Conservation (phyloP, 1,284 basidiomycete species). For the Cryptococcus sp. region DNA sequence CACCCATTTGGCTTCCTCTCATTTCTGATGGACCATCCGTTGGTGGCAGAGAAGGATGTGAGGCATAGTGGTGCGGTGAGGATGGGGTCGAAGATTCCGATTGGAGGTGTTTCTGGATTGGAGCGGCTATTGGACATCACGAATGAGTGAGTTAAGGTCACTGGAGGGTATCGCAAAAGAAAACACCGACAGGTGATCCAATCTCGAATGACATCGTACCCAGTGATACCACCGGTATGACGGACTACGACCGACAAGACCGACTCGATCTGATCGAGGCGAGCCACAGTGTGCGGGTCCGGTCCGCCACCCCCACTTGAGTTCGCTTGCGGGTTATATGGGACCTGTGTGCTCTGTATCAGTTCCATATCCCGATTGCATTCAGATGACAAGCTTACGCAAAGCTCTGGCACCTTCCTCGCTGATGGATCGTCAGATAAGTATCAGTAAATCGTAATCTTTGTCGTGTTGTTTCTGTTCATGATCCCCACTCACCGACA, state of each 20-base stretch:
- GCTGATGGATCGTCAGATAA: conserved; percentile 24
- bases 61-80: conserved; percentile 24
- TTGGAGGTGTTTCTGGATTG: conserved; percentile 34
- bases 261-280: conserved; percentile 47
- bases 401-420: conserved; percentile 53
- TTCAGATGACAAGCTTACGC: conserved; percentile 33
- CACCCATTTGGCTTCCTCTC: not conserved
- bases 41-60: conserved; percentile 4
- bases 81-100: conserved; percentile 34
- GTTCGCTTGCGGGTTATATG: conserved; percentile 47
- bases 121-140: conserved; percentile 17
- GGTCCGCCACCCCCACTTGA: conserved; percentile 22
- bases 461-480: not conserved
- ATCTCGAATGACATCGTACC: conserved; percentile 44
- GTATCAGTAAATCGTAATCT: not conserved
- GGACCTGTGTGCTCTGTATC: conserved; percentile 34
- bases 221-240: conserved; percentile 43
- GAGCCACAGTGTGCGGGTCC: conserved; percentile 36
- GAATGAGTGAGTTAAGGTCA: no score
- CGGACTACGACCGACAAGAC: conserved; percentile 45
- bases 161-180: no score
- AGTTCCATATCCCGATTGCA: not conserved
- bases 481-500: conserved; percentile 22
- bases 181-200: conserved; percentile 41
- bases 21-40: not conserved